Conservation (phyloP, 2,329 filamentous ascomycete species). For the Cryphonectria parasitica region DNA sequence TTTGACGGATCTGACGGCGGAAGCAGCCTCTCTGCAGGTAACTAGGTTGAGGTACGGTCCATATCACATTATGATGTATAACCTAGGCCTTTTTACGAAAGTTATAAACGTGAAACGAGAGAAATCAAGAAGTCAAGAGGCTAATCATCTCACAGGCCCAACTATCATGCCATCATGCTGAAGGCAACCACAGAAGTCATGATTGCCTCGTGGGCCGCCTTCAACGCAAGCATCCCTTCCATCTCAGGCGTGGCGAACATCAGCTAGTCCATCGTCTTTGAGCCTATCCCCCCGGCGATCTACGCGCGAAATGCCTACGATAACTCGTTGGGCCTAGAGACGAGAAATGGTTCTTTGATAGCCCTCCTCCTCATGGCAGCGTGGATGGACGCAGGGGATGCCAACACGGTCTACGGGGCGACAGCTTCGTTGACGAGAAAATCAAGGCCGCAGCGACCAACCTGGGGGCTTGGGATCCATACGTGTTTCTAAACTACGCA, state of each 20-base stretch:
- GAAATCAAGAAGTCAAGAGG: not conserved
- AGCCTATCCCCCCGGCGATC: slow-evolving; percentile 31
- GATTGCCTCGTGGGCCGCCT: slow-evolving; percentile 4
- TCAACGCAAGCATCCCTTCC: not conserved
- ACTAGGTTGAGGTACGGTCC: not conserved
- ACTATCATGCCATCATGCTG: not conserved
- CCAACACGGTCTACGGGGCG: slow-evolving; percentile 4
- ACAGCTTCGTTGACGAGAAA: slow-evolving; percentile 4
- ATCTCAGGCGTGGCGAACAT: slow-evolving; percentile 15
- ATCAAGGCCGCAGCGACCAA: slow-evolving; percentile 19
- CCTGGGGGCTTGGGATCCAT: slow-evolving; percentile 31
- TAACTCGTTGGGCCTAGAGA: slow-evolving; percentile 16
- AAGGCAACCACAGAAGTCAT: slow-evolving; percentile 2
- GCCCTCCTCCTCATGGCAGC: slow-evolving; percentile 9
- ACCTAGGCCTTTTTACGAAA: no score
- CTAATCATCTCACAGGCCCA: not conserved
- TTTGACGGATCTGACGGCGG: not conserved
- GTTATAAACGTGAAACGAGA: no score
- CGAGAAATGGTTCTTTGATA: not conserved
- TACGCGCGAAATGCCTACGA: slow-evolving; percentile 23
- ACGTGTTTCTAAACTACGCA: slow-evolving; percentile 33
- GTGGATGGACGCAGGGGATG: slow-evolving; percentile 3
- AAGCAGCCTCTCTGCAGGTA: not conserved
- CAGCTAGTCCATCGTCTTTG: slow-evolving; percentile 28
- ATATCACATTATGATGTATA: not conserved